Percentiles rank a stretch among this genome's conserved stretches.
Conservation (phyloP, 2,329 filamentous ascomycete species). For the Macrophomina phaseolina region DNA sequence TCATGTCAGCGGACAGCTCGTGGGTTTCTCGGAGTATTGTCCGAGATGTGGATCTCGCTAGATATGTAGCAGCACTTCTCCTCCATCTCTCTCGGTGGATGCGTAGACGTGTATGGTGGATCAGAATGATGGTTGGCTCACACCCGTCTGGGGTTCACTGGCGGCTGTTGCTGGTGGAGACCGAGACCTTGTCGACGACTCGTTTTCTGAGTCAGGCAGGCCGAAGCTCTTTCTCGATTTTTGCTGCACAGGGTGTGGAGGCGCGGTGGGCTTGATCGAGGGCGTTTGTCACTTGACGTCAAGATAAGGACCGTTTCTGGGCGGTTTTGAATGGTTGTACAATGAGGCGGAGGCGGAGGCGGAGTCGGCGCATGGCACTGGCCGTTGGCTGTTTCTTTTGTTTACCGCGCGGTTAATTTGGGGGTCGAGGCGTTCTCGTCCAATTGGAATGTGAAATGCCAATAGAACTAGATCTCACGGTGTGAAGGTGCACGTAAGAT, state of each 20-base stretch:
- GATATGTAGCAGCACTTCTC: not conserved
- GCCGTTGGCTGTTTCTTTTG: not conserved
- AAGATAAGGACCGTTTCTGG: slow-evolving; percentile 11
- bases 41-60: not conserved
- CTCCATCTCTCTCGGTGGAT: not conserved
- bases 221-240: not conserved
- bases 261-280: not conserved
- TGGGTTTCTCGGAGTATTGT: not conserved
- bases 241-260: not conserved
- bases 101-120: not conserved
- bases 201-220: not conserved
- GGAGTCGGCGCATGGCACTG: not conserved
- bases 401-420: slow-evolving; percentile 4
- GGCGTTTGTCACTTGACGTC: slow-evolving; percentile 15
- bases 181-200: not conserved
- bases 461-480: not conserved
- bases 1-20: not conserved
- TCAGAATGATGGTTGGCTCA: not conserved
- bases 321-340: slow-evolving; percentile 7
- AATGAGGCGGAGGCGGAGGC: not conserved
- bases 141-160: not conserved
- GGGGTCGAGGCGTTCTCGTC: not conserved
- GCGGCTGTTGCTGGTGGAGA: not conserved
- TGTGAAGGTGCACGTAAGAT: not conserved
- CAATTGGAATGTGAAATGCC: not conserved